These are phyloP conservation scores for Henckelia pumila DNA, from an alignment of 257 asterid genomes.

Conservation along the genomic window DNA sequence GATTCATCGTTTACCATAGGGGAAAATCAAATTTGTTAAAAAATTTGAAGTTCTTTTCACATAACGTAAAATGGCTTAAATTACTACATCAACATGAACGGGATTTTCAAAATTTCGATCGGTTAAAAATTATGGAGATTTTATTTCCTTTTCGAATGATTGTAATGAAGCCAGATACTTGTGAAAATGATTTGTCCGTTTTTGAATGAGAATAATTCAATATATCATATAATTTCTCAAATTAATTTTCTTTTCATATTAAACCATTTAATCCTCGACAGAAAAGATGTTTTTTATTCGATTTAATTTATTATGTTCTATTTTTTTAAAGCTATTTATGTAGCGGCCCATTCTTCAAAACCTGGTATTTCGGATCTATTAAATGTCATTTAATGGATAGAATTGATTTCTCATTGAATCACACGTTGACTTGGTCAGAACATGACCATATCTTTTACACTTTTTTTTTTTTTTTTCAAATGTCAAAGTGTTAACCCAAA, in stretches of 20 bases:
- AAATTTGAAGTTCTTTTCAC: not conserved
- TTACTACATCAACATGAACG: too few species aligned
- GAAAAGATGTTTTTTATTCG: too few species aligned
- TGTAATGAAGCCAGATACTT: not conserved
- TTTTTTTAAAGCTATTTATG: too few species aligned
- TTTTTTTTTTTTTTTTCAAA: too few species aligned
- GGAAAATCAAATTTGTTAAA: too few species aligned
- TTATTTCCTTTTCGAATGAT: too few species aligned
- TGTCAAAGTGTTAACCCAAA: not conserved
- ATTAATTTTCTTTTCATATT: too few species aligned
- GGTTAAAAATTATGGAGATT: too few species aligned
- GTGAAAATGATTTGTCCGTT: not conserved
- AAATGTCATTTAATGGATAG: conserved; percentile 5
- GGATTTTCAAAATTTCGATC: not conserved
- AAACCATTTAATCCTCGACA: too few species aligned
- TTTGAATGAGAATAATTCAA: not conserved
- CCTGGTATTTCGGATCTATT: conserved; percentile 38
- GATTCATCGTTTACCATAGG: not conserved
- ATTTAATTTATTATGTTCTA: too few species aligned
- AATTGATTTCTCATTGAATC: conserved; percentile 23
- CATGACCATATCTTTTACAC: conserved; percentile 25
- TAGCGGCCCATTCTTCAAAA: conserved; percentile 41
- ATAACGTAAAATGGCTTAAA: not conserved
- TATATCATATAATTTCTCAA: too few species aligned
- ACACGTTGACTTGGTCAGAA: conserved; percentile 39